These are phyloP conservation scores for Flaveria floridana DNA, from an alignment of 140 eudicot genomes.

Conservation along the genomic window DNA sequence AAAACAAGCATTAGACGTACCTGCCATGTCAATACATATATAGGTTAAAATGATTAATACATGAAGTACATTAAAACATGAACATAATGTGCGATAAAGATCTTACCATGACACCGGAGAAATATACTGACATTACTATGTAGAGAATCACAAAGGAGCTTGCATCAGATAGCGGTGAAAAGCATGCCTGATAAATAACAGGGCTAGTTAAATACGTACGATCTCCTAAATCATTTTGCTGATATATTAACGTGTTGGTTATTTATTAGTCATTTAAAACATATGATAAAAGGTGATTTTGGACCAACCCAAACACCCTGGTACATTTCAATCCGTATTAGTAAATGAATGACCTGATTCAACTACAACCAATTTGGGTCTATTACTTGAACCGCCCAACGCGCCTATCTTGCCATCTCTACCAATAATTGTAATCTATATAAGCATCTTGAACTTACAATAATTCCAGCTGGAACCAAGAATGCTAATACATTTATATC, in stretches of 20 bases:
- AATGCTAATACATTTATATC: constrained; percentile 94
- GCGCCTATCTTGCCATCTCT: neutral
- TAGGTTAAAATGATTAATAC: constrained; percentile 1
- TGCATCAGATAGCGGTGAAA: constrained; percentile 86
- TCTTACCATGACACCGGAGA: constrained; percentile 95
- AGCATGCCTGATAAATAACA: constrained; percentile 71
- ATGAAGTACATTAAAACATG: constrained; percentile 14
- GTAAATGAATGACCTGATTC: neutral
- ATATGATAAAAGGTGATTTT: neutral
- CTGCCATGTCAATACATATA: constrained; percentile 36
- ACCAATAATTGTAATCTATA: constrained; percentile 1
- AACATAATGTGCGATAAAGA: neutral
- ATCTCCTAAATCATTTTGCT: neutral
- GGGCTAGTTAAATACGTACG: neutral
- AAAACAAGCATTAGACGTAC: constrained; percentile 96
- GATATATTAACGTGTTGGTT: neutral
- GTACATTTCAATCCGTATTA: neutral
- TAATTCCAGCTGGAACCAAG: constrained; percentile 93
- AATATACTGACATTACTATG: constrained; percentile 85
- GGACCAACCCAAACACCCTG: neutral
- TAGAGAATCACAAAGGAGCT: constrained; percentile 91
- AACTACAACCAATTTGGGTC: neutral
- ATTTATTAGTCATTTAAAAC: neutral
- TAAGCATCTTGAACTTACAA: constrained; percentile 60
- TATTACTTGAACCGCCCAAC: neutral